Evolutionary conservation across 169 alveolate species (phyloP).

Genomic region (Plasmodium billcollinsi): DNA sequence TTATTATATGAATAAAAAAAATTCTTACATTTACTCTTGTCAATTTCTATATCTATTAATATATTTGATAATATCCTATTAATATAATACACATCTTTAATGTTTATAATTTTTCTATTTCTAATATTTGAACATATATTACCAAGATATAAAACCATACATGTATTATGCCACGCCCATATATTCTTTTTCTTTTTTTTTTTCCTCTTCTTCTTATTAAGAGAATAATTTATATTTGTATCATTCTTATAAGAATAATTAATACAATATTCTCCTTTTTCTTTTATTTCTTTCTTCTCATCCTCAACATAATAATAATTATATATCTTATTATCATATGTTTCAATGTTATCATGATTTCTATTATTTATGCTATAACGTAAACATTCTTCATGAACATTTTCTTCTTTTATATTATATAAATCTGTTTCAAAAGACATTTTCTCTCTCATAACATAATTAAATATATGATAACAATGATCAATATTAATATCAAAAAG

Average conservation of each 20-base stretch:
- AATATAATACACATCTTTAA: constrained; percentile 27
- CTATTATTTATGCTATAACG: too few relatives aligned
- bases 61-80: constrained; percentile 18
- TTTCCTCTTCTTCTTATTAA: background rate
- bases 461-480: constrained; percentile 37
- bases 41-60: background rate
- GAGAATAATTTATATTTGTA: background rate
- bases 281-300: background rate
- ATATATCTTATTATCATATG: background rate
- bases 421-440: background rate
- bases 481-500: constrained; percentile 44
- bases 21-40: background rate
- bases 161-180: constrained; percentile 75
- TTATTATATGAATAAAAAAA: constrained; percentile 25
- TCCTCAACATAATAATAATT: background rate
- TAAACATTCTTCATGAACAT: background rate
- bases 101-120: constrained; percentile 24
- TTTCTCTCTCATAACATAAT: background rate
- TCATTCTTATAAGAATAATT: background rate
- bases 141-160: constrained; percentile 59
- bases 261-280: background rate
- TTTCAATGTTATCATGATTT: too few relatives aligned
- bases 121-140: constrained; percentile 28
- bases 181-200: background rate
- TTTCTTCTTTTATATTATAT: background rate